phyloP scores from a whole-genome alignment of 768 basidiomycete species.

The Agrocybe chaxingu region DNA sequence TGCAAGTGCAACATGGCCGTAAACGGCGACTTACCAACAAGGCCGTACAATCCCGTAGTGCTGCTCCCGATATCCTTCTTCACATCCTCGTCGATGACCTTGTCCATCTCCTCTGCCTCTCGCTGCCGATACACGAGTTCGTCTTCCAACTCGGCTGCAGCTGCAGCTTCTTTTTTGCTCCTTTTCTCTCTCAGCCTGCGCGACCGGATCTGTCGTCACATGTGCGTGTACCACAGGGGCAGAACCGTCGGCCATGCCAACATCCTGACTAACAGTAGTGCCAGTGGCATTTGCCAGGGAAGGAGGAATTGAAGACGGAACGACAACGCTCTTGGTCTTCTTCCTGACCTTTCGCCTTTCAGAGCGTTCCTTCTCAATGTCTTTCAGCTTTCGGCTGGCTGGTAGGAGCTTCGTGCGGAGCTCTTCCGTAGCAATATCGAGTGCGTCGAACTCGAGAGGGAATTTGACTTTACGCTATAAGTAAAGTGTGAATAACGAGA shows the following conservation, averaged over 20 bases:
- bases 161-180: conserved; percentile 25
- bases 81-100: conserved; percentile 59
- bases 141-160: conserved; percentile 52
- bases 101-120: conserved; percentile 65
- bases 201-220: conserved; percentile 1
- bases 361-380: conserved; percentile 76
- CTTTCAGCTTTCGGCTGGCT: conserved; percentile 67
- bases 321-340: conserved; percentile 53
- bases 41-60: conserved; percentile 82
- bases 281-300: conserved; percentile 16
- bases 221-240: conserved; percentile 21
- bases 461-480: conserved; percentile 87
- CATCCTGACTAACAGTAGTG: conserved; percentile 32
- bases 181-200: conserved; percentile 16
- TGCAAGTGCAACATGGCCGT: background rate
- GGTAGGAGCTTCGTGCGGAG: conserved; percentile 70
- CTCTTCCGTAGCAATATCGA: conserved; percentile 80
- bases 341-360: conserved; percentile 83
- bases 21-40: conserved; percentile 65
- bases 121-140: conserved; percentile 61
- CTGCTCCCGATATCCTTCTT: conserved; percentile 72
- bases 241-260: conserved; percentile 44
- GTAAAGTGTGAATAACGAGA: background rate
- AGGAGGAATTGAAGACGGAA: conserved; percentile 15
- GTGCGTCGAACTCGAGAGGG: conserved; percentile 80